phyloP scores from a whole-genome alignment of 2,329 filamentous ascomycete genomes.

The Coleophoma eucalyptorum region DNA sequence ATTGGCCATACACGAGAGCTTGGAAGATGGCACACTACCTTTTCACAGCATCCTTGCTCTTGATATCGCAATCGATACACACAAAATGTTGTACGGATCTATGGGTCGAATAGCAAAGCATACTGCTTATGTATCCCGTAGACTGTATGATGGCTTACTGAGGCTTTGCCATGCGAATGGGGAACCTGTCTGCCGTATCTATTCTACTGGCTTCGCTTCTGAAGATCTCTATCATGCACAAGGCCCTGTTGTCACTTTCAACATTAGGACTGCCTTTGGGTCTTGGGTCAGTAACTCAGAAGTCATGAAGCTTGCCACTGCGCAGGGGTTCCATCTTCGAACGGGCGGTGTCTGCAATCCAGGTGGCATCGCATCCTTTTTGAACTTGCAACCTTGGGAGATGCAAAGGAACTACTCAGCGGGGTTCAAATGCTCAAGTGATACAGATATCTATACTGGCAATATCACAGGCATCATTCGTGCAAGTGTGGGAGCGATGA shows the following conservation, averaged over 20 bases:
- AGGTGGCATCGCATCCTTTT: conserved; percentile 71
- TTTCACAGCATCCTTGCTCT: conserved; percentile 87
- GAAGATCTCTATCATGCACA: conserved; percentile 32
- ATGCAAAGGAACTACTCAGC: conserved; percentile 80
- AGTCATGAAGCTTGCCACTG: conserved; percentile 78
- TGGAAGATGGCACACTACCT: conserved; percentile 89
- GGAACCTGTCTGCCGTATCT: conserved; percentile 24
- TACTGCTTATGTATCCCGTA: conserved; percentile 58
- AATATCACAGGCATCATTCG: conserved; percentile 87
- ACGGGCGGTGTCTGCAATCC: conserved; percentile 92
- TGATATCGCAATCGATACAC: conserved; percentile 66
- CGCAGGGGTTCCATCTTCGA: conserved; percentile 78
- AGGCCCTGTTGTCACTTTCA: conserved; percentile 82
- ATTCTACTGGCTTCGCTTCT: conserved; percentile 28
- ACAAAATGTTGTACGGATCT: conserved; percentile 64
- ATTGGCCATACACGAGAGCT: conserved; percentile 67
- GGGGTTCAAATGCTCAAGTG: conserved; percentile 79
- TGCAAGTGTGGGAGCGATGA: conserved; percentile 88
- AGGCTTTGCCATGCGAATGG: conserved; percentile 48
- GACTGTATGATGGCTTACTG: conserved; percentile 45
- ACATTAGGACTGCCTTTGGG: conserved; percentile 64
- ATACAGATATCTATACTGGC: conserved; percentile 76
- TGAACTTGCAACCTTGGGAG: conserved; percentile 76
- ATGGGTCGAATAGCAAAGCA: conserved; percentile 69
- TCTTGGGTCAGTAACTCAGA: conserved; percentile 79